Conservation (phyloP, 306 rosid species). For the Cicer pinnatifidum region DNA sequence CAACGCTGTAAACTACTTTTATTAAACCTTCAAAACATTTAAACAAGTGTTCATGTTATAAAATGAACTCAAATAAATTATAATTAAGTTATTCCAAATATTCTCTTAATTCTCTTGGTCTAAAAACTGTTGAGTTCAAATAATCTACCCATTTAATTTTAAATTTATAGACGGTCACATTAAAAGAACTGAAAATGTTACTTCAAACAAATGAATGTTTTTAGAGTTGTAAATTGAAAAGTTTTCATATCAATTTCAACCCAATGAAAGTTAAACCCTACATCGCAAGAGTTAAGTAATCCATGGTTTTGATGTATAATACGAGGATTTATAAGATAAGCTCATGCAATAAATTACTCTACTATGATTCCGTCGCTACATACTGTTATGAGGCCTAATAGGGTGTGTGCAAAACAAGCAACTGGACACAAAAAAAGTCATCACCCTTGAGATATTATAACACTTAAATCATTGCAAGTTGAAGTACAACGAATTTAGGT, state of each 20-base stretch:
- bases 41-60: background rate
- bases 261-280: background rate
- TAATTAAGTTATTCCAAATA: background rate
- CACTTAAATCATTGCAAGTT: conserved; percentile 40
- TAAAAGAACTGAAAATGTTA: background rate
- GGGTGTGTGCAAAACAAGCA: conserved; percentile 5
- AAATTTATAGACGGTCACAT: background rate
- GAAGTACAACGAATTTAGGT: conserved; percentile 30
- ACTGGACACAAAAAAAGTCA: conserved; percentile 34
- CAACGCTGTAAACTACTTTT: background rate
- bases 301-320: conserved; percentile 4
- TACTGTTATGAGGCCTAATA: background rate
- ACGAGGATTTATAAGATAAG: background rate
- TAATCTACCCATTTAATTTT: background rate
- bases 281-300: background rate
- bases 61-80: too few relatives aligned
- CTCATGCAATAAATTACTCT: background rate
- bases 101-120: background rate
- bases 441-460: conserved; percentile 10
- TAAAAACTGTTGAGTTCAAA: background rate
- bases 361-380: background rate
- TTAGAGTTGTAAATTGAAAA: background rate
- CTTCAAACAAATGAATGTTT: conserved; percentile 1
- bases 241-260: conserved; percentile 1
- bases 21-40: background rate